Evolutionary conservation across 2,329 filamentous ascomycete genomes (phyloP).

Genomic region (Phyllosticta ampelicida): DNA sequence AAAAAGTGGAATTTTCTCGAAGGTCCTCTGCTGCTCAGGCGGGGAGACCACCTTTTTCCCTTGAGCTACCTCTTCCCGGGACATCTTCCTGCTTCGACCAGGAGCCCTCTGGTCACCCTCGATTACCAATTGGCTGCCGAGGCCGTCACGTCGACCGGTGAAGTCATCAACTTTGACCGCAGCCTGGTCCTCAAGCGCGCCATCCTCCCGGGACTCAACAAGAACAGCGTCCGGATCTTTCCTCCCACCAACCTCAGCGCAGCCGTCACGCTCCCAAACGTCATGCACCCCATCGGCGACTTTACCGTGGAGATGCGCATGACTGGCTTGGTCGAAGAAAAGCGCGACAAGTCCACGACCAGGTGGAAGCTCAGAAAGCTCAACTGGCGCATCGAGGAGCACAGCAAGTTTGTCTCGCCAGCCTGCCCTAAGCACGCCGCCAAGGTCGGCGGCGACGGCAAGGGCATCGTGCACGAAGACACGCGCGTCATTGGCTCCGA

Average conservation of each 20-base stretch:
- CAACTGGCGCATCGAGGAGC: slow-evolving; percentile 88
- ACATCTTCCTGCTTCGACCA: slow-evolving; percentile 72
- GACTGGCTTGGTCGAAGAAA: slow-evolving; percentile 69
- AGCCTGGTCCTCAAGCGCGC: slow-evolving; percentile 68
- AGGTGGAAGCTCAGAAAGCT: slow-evolving; percentile 87
- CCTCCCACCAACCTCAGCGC: slow-evolving; percentile 91
- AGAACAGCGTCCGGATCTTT: slow-evolving; percentile 87
- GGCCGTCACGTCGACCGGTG: slow-evolving; percentile 47
- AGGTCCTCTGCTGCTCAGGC: slow-evolving; percentile 35
- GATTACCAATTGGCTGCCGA: slow-evolving; percentile 57
- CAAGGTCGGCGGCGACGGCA: slow-evolving; percentile 53
- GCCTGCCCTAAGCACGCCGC: slow-evolving; percentile 67
- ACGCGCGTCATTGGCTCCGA: slow-evolving; percentile 68
- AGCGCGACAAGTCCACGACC: slow-evolving; percentile 56
- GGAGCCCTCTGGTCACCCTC: slow-evolving; percentile 61
- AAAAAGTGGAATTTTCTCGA: slow-evolving; percentile 66
- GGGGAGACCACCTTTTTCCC: slow-evolving; percentile 65
- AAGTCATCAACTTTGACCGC: slow-evolving; percentile 54
- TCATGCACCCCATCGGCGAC: slow-evolving; percentile 76
- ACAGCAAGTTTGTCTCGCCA: slow-evolving; percentile 64
- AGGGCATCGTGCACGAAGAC: slow-evolving; percentile 64
- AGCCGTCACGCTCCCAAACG: slow-evolving; percentile 67
- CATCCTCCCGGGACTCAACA: slow-evolving; percentile 66
- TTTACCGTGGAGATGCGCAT: slow-evolving; percentile 72
- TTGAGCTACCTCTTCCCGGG: slow-evolving; percentile 82